These are phyloP conservation scores for Dactylellina sp. DNA, from an alignment of 2,329 filamentous ascomycete genomes.

Conservation along the genomic window DNA sequence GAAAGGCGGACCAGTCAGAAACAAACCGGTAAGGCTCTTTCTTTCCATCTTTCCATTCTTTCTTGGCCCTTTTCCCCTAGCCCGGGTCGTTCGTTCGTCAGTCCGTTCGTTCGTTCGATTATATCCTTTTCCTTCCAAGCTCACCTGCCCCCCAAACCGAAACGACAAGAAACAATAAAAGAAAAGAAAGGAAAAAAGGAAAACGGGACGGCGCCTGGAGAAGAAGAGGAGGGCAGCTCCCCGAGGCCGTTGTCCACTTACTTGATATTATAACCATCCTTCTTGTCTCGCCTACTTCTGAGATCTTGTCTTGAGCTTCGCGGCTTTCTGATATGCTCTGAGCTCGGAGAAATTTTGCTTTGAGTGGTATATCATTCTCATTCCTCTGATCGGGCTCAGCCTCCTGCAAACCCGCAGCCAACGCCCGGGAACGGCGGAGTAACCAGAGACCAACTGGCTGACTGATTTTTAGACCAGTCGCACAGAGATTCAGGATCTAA, in stretches of 20 bases:
- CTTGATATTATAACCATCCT: conserved; percentile 18
- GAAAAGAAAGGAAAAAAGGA: conserved; percentile 38
- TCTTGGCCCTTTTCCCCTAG: conserved; percentile 7
- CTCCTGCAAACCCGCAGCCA: conserved; percentile 54
- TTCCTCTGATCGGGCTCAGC: conserved; percentile 47
- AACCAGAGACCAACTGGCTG: conserved; percentile 11
- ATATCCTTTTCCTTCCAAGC: conserved; percentile 33
- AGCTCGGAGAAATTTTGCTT: conserved; percentile 30
- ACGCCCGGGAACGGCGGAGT: conserved; percentile 41
- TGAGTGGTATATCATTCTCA: conserved; percentile 22
- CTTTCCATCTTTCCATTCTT: no score
- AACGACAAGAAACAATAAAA: background rate
- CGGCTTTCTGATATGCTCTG: conserved; percentile 5
- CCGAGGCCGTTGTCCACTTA: conserved; percentile 2
- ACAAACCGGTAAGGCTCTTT: conserved; percentile 36
- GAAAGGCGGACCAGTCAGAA: conserved; percentile 16
- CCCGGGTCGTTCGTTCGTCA: background rate
- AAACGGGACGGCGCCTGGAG: conserved; percentile 32
- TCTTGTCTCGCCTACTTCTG: conserved; percentile 14
- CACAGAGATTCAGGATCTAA: conserved; percentile 40
- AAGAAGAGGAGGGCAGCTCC: conserved; percentile 35
- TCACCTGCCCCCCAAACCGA: no score
- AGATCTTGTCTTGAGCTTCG: conserved; percentile 10
- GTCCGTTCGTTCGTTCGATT: background rate
- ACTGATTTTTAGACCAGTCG: conserved; percentile 12